Evolutionary conservation across 2,329 filamentous ascomycete genomes (phyloP).

Genomic region (Nigrospora sphaerica): DNA sequence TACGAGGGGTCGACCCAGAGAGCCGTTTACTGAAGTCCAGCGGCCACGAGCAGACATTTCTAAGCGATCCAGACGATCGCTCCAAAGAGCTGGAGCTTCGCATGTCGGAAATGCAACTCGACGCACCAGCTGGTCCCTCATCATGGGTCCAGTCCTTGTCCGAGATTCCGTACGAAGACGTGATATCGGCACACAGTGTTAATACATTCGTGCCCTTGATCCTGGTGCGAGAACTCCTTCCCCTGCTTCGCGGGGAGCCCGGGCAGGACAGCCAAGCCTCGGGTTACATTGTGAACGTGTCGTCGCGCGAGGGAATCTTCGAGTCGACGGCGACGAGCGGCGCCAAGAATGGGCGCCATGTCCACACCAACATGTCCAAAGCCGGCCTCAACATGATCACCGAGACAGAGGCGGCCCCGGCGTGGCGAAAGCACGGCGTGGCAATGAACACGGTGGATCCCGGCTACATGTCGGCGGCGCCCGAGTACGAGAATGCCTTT

Average conservation of each 20-base stretch:
- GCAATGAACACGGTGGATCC: constrained; percentile 31
- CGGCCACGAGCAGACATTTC: no score
- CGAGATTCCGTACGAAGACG: constrained; percentile 29
- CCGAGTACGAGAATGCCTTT: constrained; percentile 16
- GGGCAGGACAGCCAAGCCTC: background rate
- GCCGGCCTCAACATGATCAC: constrained; percentile 33
- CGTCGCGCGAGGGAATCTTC: constrained; percentile 27
- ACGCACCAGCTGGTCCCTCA: constrained; percentile 8
- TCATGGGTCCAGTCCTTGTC: constrained; percentile 26
- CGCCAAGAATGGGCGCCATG: constrained; percentile 23
- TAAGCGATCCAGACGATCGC: no score
- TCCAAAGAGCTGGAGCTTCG: no score
- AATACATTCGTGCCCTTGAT: constrained; percentile 30
- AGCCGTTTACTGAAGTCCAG: no score
- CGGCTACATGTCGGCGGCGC: constrained; percentile 28
- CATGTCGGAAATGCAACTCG: no score
- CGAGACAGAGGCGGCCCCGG: constrained; percentile 23
- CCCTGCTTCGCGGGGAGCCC: constrained; percentile 13
- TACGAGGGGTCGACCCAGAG: no score
- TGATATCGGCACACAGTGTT: constrained; percentile 27
- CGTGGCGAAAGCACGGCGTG: constrained; percentile 21
- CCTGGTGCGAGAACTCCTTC: constrained; percentile 26
- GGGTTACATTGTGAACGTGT: constrained; percentile 25
- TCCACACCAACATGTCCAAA: constrained; percentile 32
- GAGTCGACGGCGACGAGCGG: constrained; percentile 10